A percentile compares a stretch with the other conserved stretches of the same genome.
Evolutionary conservation across 768 basidiomycete genomes (phyloP).

Genomic region (Amanita exitialis): DNA sequence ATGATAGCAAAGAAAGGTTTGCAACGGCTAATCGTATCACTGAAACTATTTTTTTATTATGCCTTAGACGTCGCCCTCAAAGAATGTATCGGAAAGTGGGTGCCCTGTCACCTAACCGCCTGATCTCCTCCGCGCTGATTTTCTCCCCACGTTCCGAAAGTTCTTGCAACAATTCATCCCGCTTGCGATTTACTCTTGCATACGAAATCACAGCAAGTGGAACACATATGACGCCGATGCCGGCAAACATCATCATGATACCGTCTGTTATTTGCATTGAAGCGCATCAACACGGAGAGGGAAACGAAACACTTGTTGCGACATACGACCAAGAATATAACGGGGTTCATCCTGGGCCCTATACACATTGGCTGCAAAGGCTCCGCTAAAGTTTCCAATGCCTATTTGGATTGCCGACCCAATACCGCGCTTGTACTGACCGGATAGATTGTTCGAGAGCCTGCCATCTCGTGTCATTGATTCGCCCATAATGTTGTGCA

Average conservation of each 20-base stretch:
- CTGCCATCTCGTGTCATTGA: constrained; percentile 18
- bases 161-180: constrained; percentile 29
- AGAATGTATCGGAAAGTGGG: constrained; percentile 52
- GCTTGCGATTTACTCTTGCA: constrained; percentile 41
- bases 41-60: no score
- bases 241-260: constrained; percentile 11
- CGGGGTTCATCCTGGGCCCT: constrained; percentile 48
- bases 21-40: no score
- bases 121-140: constrained; percentile 25
- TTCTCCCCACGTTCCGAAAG: constrained; percentile 22
- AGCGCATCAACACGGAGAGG: constrained; percentile 38
- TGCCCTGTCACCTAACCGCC: constrained; percentile 47
- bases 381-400: constrained; percentile 57
- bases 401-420: constrained; percentile 63
- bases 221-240: constrained; percentile 46
- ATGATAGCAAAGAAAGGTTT: no score
- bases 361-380: constrained; percentile 57
- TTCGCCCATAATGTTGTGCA: not conserved
- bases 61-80: constrained; percentile 5
- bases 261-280: not conserved
- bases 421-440: constrained; percentile 61
- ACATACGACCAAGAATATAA: constrained; percentile 54
- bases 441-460: constrained; percentile 56
- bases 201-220: constrained; percentile 42
- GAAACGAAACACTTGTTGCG: constrained; percentile 18